Evolutionary conservation across 306 rosid genomes (phyloP).

Genomic region (Begonia masoniana): DNA sequence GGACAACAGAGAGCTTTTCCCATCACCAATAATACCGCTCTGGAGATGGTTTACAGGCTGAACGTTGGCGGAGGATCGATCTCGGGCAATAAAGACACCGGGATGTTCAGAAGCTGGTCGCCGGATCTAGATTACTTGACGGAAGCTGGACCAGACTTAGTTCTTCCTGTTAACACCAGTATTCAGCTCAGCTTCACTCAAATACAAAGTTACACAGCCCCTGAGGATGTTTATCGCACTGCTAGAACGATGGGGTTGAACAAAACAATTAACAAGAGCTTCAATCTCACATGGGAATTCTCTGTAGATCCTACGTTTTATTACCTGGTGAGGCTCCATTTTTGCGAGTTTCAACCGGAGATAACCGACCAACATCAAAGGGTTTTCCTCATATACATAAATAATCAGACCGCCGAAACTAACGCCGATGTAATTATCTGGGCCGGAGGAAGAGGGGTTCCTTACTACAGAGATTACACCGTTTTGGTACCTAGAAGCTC

Average conservation of each 20-base stretch:
- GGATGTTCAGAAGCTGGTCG: constrained; percentile 15
- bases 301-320: neutral
- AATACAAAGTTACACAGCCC: constrained; percentile 5
- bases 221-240: neutral
- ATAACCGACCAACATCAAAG: neutral
- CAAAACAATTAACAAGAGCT: neutral
- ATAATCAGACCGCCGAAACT: neutral
- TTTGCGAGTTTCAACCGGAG: constrained; percentile 5
- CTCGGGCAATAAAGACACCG: constrained; percentile 2
- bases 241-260: neutral
- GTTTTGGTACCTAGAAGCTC: rapidly evolving
- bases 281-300: constrained; percentile 15
- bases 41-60: constrained; percentile 13
- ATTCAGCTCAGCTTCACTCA: neutral
- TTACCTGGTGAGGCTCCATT: constrained; percentile 16
- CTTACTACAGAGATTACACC: constrained; percentile 9
- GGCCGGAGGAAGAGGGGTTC: constrained; percentile 1
- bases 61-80: constrained; percentile 7
- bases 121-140: neutral
- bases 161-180: neutral
- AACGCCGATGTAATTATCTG: constrained; percentile 9
- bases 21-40: constrained; percentile 5
- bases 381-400: constrained; percentile 17
- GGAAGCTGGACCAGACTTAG: neutral
- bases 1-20: neutral